Conservation (phyloP, 306 rosid genomes). For the Astragalus glycyphyllos region DNA sequence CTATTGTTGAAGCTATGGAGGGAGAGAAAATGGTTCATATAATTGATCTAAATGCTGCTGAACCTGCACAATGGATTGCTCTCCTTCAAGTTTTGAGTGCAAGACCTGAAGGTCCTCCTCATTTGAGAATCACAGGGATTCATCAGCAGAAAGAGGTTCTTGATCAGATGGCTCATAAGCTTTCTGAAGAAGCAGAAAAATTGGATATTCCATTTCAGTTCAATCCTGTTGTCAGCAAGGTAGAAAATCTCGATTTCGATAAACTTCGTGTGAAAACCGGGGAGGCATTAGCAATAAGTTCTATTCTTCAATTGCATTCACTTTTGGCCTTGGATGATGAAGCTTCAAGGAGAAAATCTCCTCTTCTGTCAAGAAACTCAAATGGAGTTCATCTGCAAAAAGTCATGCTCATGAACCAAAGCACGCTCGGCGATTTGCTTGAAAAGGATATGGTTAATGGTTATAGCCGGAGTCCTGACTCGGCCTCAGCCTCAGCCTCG, state of each 20-base stretch:
- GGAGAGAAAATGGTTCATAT: conserved; percentile 92
- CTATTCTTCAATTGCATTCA: conserved; percentile 74
- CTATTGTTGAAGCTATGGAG: conserved; percentile 84
- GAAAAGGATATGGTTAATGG: conserved; percentile 69
- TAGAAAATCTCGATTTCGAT: conserved; percentile 76
- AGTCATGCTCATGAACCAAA: conserved; percentile 55
- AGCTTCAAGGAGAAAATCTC: conserved; percentile 52
- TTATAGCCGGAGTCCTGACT: conserved; percentile 76
- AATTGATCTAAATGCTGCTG: conserved; percentile 81
- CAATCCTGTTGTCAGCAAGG: conserved; percentile 65
- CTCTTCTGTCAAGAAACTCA: conserved; percentile 46
- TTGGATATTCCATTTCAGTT: conserved; percentile 87
- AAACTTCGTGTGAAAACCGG: conserved; percentile 88
- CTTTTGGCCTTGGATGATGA: conserved; percentile 78
- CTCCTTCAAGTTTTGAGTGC: conserved; percentile 80
- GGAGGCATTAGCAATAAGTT: conserved; percentile 82
- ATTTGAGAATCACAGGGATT: conserved; percentile 87
- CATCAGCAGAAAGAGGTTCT: conserved; percentile 77
- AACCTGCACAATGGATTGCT: conserved; percentile 88
- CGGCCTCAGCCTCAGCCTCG: conserved; percentile 65
- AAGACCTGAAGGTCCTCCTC: conserved; percentile 87
- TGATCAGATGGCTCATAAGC: conserved; percentile 82
- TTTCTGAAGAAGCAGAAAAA: conserved; percentile 77
- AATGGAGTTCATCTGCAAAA: conserved; percentile 61
- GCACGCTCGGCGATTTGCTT: conserved; percentile 64